These are phyloP conservation scores for Panellus pusillus DNA, from an alignment of 768 basidiomycete species.

Conservation along the genomic window DNA sequence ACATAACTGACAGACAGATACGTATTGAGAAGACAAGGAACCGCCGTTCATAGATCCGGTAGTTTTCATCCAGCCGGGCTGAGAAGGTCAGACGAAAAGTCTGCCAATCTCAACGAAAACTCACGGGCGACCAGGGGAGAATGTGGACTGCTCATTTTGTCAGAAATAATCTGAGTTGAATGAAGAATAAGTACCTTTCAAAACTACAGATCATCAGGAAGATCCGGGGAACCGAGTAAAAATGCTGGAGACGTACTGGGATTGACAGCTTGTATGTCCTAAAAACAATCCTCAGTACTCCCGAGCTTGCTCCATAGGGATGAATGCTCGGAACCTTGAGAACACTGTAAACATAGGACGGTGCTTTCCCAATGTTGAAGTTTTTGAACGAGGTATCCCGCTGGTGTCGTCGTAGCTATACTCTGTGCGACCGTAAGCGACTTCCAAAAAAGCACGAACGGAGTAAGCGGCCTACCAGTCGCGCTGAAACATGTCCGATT, in stretches of 20 bases:
- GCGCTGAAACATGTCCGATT: no score
- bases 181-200: conserved; percentile 26
- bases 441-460: not conserved
- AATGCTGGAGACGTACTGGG: not conserved
- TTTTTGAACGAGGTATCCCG: conserved; percentile 58
- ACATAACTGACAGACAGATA: conserved; percentile 28
- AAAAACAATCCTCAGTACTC: no score
- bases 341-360: conserved; percentile 62
- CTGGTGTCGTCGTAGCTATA: conserved; percentile 68
- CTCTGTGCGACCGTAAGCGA: conserved; percentile 29
- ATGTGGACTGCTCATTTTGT: conserved; percentile 42
- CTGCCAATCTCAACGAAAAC: conserved; percentile 17
- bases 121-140: conserved; percentile 74
- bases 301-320: no score
- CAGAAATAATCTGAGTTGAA: conserved; percentile 8
- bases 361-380: conserved; percentile 60
- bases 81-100: not conserved
- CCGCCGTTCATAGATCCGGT: conserved; percentile 69
- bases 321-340: conserved; percentile 30
- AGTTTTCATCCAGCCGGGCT: conserved; percentile 83
- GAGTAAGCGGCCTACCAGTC: no score
- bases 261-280: conserved; percentile 63
- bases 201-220: not conserved
- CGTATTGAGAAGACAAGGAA: conserved; percentile 42
- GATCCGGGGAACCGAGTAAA: not conserved